Base-by-base conservation (phyloP, 2,329 filamentous ascomycete genomes). In the Colletotrichum sp. region DNA sequence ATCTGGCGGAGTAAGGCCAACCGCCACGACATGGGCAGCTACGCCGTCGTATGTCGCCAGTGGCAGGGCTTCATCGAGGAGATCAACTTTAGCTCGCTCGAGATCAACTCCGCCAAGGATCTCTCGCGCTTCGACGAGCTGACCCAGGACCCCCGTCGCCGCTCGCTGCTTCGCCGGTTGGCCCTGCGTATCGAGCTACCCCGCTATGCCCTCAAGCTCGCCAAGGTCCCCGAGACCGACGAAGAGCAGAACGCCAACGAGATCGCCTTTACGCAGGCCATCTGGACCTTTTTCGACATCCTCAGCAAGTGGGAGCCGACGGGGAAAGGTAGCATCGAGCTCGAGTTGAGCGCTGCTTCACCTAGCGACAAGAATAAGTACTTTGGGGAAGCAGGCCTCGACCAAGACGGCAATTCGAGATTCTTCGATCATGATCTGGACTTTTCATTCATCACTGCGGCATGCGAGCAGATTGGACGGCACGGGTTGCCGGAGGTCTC, bases 191-290 rank as follows among this genome's bases (percentile, higher is more conserved):
- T 82, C 30, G 78, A 79, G 73, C 77, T 82, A 72, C 73, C 75
- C 34, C 76, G 75, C 36, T 81, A 81, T 62, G 24, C 71, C 26
- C 66, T 68, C 44, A 75, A 76, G 62, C 67, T 78, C 16, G 68
- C 65, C 59, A 69, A 76, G 30, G 62, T 77, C n/a, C 77, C 76
- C 10, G 80, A 82, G 64, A 77, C 72, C 3, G 77, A 80, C 26
- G 72, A 78, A 22, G 81, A 82, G 36, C 79, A 80, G 68, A 78
- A 81, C 55, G 72, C 75, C 63, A 81, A 82, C 65, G 80, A 81
- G 28, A 36, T 76, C 22, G 75, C 71, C 63, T 82, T 82, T 66
- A 80, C 81, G 10, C 77, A 69, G 57, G 71, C 72, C 15, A 73
- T 82, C 52, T 79, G 77, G 75, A 78, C 77, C 62, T 67, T 81